Conservation (phyloP, 768 basidiomycete genomes). For the Naematelia encephala region DNA sequence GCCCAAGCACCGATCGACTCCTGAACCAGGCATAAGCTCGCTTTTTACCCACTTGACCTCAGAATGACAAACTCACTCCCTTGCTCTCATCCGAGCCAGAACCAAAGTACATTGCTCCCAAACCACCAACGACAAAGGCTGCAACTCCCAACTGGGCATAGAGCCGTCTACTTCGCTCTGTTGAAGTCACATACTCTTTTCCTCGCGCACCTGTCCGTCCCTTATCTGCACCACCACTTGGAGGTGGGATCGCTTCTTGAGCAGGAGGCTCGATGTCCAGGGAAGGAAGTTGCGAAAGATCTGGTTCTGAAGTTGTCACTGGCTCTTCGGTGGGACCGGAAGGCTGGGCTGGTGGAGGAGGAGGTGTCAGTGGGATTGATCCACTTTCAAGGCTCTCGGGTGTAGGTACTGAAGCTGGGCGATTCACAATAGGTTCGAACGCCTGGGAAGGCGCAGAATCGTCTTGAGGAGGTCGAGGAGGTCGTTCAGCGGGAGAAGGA, state of each 20-base stretch:
- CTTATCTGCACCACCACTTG: slow-evolving; percentile 14
- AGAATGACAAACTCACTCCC: slow-evolving; percentile 20
- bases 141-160: slow-evolving; percentile 59
- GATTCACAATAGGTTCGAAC: slow-evolving; percentile 25
- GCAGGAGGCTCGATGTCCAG: slow-evolving; percentile 49
- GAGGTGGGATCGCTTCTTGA: slow-evolving; percentile 19
- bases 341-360: slow-evolving; percentile 3
- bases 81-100: slow-evolving; percentile 72
- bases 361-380: slow-evolving; percentile 1
- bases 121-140: slow-evolving; percentile 58
- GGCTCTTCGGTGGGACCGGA: not conserved
- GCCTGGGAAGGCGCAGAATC: slow-evolving; percentile 18
- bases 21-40: not conserved
- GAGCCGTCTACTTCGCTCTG: slow-evolving; percentile 66
- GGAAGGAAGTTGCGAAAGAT: slow-evolving; percentile 44
- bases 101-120: slow-evolving; percentile 57
- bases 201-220: slow-evolving; percentile 53
- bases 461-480: slow-evolving; percentile 32
- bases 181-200: slow-evolving; percentile 71
- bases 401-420: slow-evolving; percentile 8
- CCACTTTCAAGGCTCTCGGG: not conserved
- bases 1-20: slow-evolving; percentile 4
- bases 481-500: slow-evolving; percentile 44
- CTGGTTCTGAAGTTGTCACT: slow-evolving; percentile 14
- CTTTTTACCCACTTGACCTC: not conserved